phyloP scores from a whole-genome alignment of 495 filamentous ascomycete species.

The Zalerion maritima region DNA sequence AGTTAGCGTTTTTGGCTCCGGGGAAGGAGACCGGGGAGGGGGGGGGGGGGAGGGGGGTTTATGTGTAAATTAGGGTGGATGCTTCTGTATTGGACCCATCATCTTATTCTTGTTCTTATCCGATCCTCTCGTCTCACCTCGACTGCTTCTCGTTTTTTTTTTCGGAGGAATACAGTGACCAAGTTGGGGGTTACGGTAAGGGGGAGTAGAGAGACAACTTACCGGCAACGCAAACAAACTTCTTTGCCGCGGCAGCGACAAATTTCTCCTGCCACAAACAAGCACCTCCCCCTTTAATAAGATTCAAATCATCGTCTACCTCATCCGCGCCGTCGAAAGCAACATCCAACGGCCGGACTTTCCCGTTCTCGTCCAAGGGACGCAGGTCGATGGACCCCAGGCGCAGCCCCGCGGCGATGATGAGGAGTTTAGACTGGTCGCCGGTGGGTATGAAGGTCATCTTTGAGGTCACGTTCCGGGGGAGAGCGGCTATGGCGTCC shows the following conservation, averaged over 20 bases:
- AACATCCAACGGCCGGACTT: conserved; percentile 17
- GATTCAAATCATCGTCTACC: conserved; percentile 87
- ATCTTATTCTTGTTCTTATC: too few species aligned
- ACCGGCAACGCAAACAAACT: conserved; percentile 91
- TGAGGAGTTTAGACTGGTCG: conserved; percentile 73
- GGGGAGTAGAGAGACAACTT: conserved; percentile 10
- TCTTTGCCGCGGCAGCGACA: conserved; percentile 68
- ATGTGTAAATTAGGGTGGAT: too few species aligned
- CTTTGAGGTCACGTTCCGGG: conserved; percentile 37
- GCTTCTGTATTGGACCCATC: too few species aligned
- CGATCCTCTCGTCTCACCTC: too few species aligned
- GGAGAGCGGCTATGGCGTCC: conserved; percentile 70
- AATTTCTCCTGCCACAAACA: conserved; percentile 98
- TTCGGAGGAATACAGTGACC: too few species aligned
- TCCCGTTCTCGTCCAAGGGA: conserved; percentile 24
- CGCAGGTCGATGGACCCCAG: conserved; percentile 69
- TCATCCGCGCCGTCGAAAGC: conserved; percentile 77
- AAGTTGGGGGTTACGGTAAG: conserved; percentile 1
- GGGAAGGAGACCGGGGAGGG: conserved; percentile 2
- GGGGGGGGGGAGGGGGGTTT: too few species aligned
- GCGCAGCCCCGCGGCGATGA: conserved; percentile 57
- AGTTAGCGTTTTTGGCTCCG: background rate
- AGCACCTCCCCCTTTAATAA: conserved; percentile 93
- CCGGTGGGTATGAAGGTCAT: conserved; percentile 86
- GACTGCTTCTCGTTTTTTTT: too few species aligned